phyloP scores from a whole-genome alignment of 2,329 filamentous ascomycete genomes.

The Trichoderma asperellum region DNA sequence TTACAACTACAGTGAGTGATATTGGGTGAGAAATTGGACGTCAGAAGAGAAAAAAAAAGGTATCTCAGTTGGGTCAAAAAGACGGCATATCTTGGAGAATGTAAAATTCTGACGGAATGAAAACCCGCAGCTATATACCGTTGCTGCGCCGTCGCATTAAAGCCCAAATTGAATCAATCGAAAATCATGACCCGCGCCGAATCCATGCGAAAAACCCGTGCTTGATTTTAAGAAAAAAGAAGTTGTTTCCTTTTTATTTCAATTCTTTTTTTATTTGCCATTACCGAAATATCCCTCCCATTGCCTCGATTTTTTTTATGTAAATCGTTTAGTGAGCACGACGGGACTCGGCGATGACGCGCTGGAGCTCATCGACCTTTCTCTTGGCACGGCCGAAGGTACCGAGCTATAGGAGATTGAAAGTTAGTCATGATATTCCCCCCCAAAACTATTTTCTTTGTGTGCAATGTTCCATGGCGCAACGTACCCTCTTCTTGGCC shows the following conservation, averaged over 20 bases:
- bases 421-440: no score
- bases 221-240: not conserved
- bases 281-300: not conserved
- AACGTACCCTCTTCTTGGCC: slow-evolving; percentile 80
- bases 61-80: slow-evolving; percentile 15
- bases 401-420: slow-evolving; percentile 65
- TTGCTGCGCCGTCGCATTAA: slow-evolving; percentile 23
- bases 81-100: slow-evolving; percentile 18
- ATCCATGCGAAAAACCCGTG: slow-evolving; percentile 40
- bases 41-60: not conserved
- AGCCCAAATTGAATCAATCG: slow-evolving; percentile 22
- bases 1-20: not conserved
- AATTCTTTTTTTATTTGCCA: not conserved
- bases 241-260: not conserved
- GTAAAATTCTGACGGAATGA: slow-evolving; percentile 43
- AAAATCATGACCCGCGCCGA: slow-evolving; percentile 44
- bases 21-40: not conserved
- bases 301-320: not conserved
- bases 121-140: slow-evolving; percentile 35
- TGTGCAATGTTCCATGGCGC: no score
- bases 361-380: slow-evolving; percentile 99
- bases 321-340: slow-evolving; percentile 58
- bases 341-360: slow-evolving; percentile 96
- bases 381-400: slow-evolving; percentile 98
- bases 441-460: no score